Evolutionary conservation across 169 alveolate genomes (phyloP).

Genomic region (Plasmodium yoelii): DNA sequence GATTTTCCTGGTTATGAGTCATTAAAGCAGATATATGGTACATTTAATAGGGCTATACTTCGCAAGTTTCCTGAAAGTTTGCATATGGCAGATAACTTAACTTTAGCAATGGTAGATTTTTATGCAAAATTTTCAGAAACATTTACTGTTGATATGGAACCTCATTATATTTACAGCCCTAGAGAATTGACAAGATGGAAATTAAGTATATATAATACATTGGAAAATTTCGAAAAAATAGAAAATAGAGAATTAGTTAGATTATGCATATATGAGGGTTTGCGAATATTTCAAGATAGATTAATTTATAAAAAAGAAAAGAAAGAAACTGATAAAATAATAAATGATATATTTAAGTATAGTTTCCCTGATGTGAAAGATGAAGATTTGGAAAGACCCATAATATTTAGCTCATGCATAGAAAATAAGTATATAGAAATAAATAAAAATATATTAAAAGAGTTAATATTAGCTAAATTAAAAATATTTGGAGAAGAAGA

Average conservation of each 20-base stretch:
- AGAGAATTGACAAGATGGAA: conserved; percentile 99
- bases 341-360: conserved; percentile 90
- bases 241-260: conserved; percentile 88
- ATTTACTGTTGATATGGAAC: conserved; percentile 96
- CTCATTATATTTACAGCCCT: conserved; percentile 98
- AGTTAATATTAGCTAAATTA: conserved; percentile 85
- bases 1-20: conserved; percentile 99
- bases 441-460: conserved; percentile 90
- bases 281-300: conserved; percentile 97
- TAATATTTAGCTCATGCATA: conserved; percentile 87
- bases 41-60: conserved; percentile 96
- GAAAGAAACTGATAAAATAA: conserved; percentile 93
- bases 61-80: conserved; percentile 87
- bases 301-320: conserved; percentile 94
- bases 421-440: conserved; percentile 86
- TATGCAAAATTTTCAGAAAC: conserved; percentile 92
- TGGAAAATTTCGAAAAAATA: conserved; percentile 77
- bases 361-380: conserved; percentile 70
- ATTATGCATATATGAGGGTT: conserved; percentile 95
- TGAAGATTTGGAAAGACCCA: conserved; percentile 89
- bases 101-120: conserved; percentile 98
- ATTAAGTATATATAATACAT: conserved; percentile 91
- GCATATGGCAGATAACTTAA: conserved; percentile 91
- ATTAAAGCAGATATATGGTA: conserved; percentile 95
- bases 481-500: conserved; percentile 96